phyloP scores from a whole-genome alignment of 768 basidiomycete genomes.

The Kwoniella pini region DNA sequence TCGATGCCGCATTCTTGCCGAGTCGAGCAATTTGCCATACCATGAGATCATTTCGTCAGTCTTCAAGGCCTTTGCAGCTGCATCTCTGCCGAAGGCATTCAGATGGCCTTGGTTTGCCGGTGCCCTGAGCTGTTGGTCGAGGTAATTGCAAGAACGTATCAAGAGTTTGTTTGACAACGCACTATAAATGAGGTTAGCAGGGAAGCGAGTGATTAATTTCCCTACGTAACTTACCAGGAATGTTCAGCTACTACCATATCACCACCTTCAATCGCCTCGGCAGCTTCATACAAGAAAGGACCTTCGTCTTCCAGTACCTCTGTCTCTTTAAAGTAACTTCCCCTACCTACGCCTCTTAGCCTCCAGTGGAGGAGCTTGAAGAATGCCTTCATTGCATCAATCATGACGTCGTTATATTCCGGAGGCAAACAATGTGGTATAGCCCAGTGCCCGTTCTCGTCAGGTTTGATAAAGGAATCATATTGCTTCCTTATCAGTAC shows the following conservation, averaged over 20 bases:
- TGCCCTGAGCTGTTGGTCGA: constrained; percentile 83
- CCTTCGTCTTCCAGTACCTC: constrained; percentile 96
- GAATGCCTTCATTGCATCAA: constrained; percentile 82
- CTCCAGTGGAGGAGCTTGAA: constrained; percentile 96
- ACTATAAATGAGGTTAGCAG: constrained; percentile 57
- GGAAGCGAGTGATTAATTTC: not conserved
- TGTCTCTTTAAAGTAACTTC: constrained; percentile 95
- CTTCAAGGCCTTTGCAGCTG: constrained; percentile 61
- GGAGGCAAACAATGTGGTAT: constrained; percentile 83
- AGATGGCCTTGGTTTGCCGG: constrained; percentile 24
- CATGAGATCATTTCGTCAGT: constrained; percentile 79
- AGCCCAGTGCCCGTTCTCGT: constrained; percentile 83
- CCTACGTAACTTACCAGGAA: constrained; percentile 67
- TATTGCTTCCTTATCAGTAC: constrained; percentile 95
- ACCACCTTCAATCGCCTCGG: constrained; percentile 80
- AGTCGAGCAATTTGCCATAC: constrained; percentile 91
- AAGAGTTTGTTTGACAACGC: constrained; percentile 89
- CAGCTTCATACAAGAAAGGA: constrained; percentile 91
- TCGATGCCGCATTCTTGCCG: constrained; percentile 84
- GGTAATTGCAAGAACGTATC: constrained; percentile 88
- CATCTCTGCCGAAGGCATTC: not conserved
- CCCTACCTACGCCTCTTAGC: constrained; percentile 85
- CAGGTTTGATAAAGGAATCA: constrained; percentile 83
- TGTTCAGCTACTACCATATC: constrained; percentile 92
- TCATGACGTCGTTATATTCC: constrained; percentile 84